Evolutionary conservation across 2,329 filamentous ascomycete species (phyloP).

Genomic region (Penicillium verrucosum): DNA sequence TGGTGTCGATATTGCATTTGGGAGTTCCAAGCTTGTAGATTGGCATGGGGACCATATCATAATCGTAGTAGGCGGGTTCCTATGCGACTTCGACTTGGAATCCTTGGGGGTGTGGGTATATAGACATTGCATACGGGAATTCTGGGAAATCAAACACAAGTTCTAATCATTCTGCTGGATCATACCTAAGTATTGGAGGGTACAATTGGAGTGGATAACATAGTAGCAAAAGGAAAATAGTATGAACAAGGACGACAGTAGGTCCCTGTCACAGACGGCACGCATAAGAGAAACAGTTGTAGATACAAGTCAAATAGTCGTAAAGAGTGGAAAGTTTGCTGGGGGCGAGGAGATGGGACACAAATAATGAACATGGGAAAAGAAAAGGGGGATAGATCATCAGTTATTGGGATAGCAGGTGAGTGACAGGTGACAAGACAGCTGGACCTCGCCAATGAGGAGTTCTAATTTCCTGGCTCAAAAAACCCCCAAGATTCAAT

Average conservation of each 20-base stretch:
- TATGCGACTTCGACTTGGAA: neutral
- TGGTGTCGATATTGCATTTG: neutral
- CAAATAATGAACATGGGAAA: slow-evolving; percentile 4
- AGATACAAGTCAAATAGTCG: slow-evolving; percentile 23
- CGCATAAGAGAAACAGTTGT: slow-evolving; percentile 17
- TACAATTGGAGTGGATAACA: neutral
- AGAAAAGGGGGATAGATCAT: neutral
- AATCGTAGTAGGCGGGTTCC: neutral
- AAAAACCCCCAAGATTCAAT: slow-evolving; percentile 9
- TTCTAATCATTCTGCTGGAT: slow-evolving; percentile 20
- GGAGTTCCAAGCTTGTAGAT: neutral
- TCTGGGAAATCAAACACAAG: neutral
- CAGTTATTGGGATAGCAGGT: slow-evolving; percentile 2
- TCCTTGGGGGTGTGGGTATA: neutral
- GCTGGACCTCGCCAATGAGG: neutral
- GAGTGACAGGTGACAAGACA: neutral
- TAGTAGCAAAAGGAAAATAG: slow-evolving; percentile 14
- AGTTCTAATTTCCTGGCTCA: neutral
- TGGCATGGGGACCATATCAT: neutral
- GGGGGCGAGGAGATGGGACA: slow-evolving; percentile 4
- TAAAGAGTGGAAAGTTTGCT: slow-evolving; percentile 19
- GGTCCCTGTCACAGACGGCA: slow-evolving; percentile 14
- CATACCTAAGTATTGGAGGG: neutral
- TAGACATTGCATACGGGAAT: neutral
- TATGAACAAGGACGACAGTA: slow-evolving; percentile 22